Evolutionary conservation across 495 filamentous ascomycete species (phyloP).

Genomic region (Bathelium albidoporum): DNA sequence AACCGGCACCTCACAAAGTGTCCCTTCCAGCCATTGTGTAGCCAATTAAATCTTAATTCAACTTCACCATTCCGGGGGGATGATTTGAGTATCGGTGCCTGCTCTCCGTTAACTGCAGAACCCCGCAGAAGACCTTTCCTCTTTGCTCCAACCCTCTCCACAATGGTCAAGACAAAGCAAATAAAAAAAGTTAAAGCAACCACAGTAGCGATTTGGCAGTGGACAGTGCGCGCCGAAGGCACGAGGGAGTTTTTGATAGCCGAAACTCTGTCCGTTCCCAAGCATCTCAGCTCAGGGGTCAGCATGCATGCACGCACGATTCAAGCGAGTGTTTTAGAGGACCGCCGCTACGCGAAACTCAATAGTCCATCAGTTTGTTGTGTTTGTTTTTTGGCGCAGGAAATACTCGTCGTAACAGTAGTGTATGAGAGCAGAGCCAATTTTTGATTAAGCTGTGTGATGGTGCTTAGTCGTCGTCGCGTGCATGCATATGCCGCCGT

Average conservation of each 20-base stretch:
- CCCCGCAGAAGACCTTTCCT: neutral
- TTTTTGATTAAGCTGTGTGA: neutral
- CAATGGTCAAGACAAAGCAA: neutral
- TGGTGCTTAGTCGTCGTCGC: neutral
- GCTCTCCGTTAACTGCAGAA: neutral
- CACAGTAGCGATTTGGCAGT: neutral
- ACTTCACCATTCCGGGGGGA: neutral
- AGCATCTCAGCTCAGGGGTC: slow-evolving; percentile 2
- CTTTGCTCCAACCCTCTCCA: neutral
- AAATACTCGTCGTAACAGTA: neutral
- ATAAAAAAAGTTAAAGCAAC: neutral
- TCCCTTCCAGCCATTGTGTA: neutral
- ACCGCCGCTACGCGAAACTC: neutral
- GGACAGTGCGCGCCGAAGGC: neutral
- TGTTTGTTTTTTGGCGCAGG: neutral
- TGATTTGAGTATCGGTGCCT: neutral
- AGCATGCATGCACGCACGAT: neutral
- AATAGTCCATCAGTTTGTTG: neutral
- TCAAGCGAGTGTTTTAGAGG: neutral
- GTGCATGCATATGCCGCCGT: neutral
- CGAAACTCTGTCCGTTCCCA: neutral
- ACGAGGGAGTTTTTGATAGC: neutral
- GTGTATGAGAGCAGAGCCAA: neutral
- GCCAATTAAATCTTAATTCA: slow-evolving; percentile 1
- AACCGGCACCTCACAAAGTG: neutral